Percentiles rank a stretch among this genome's conserved stretches.
These are phyloP conservation scores for Epichloe baconii DNA, from an alignment of 2,329 filamentous ascomycete species.

Conservation along the genomic window DNA sequence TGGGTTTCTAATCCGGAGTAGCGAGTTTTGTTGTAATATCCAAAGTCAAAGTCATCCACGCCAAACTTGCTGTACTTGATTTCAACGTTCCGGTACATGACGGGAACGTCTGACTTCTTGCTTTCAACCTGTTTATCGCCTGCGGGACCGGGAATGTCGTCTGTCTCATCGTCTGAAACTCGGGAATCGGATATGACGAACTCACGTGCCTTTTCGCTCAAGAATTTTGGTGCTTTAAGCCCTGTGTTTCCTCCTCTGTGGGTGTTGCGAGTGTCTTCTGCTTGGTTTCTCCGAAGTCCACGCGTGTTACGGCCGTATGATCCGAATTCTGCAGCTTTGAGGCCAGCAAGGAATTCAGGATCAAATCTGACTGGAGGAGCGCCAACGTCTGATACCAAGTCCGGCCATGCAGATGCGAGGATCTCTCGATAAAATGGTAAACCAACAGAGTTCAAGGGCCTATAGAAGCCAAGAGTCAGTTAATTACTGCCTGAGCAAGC, in stretches of 20 bases:
- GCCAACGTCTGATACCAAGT: slow-evolving; percentile 73
- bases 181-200: slow-evolving; percentile 32
- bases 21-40: slow-evolving; percentile 85
- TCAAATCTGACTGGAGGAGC: slow-evolving; percentile 70
- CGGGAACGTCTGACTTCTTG: slow-evolving; percentile 67
- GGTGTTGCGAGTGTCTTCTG: slow-evolving; percentile 58
- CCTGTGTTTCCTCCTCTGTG: slow-evolving; percentile 46
- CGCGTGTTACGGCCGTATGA: slow-evolving; percentile 67
- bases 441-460: slow-evolving; percentile 71
- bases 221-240: slow-evolving; percentile 71
- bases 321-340: slow-evolving; percentile 63
- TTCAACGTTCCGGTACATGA: slow-evolving; percentile 86
- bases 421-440: slow-evolving; percentile 88
- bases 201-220: slow-evolving; percentile 84
- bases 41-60: slow-evolving; percentile 98
- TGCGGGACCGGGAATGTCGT: slow-evolving; percentile 51
- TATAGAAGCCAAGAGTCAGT: slow-evolving; percentile 18
- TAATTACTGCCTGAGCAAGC: background rate
- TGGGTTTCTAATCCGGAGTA: slow-evolving; percentile 93
- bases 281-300: slow-evolving; percentile 65
- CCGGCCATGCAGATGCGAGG: slow-evolving; percentile 82
- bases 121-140: slow-evolving; percentile 59
- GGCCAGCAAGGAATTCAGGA: slow-evolving; percentile 49
- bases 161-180: slow-evolving; percentile 28
- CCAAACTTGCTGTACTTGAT: slow-evolving; percentile 99